Evolutionary conservation across 2,329 filamentous ascomycete genomes (phyloP).

Genomic region (Cladosporium sphaerospermum): DNA sequence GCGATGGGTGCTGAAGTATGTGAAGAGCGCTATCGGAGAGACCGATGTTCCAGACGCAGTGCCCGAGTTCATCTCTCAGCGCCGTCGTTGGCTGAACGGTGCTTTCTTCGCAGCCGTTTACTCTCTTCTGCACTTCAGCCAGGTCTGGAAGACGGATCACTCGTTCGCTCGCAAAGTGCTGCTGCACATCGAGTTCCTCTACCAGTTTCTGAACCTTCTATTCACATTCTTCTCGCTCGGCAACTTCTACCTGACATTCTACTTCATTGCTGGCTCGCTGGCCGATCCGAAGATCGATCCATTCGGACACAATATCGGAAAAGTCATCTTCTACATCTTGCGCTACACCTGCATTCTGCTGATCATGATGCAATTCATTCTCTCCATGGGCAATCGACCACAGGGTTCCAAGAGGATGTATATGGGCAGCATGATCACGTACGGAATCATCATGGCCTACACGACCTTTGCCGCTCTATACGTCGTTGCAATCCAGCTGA

Average conservation of each 20-base stretch:
- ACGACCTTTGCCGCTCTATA: slow-evolving; percentile 84
- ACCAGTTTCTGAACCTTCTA: slow-evolving; percentile 84
- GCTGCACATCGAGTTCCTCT: slow-evolving; percentile 89
- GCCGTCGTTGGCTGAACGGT: slow-evolving; percentile 94
- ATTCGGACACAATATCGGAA: slow-evolving; percentile 80
- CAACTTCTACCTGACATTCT: slow-evolving; percentile 99
- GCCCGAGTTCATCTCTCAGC: slow-evolving; percentile 94
- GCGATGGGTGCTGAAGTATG: slow-evolving; percentile 96
- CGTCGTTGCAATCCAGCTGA: slow-evolving; percentile 78
- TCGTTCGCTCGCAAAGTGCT: slow-evolving; percentile 82
- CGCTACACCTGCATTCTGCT: slow-evolving; percentile 80
- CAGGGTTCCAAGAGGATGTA: slow-evolving; percentile 93
- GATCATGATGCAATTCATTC: slow-evolving; percentile 91
- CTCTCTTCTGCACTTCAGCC: slow-evolving; percentile 88
- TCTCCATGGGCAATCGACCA: slow-evolving; percentile 91
- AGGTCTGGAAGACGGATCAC: slow-evolving; percentile 91
- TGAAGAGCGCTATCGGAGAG: slow-evolving; percentile 92
- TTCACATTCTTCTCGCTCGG: slow-evolving; percentile 97
- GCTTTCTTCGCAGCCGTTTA: slow-evolving; percentile 98
- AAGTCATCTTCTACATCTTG: slow-evolving; percentile 77
- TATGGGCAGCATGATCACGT: slow-evolving; percentile 79
- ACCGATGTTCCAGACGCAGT: slow-evolving; percentile 94
- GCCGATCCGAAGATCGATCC: slow-evolving; percentile 75
- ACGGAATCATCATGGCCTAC: slow-evolving; percentile 90
- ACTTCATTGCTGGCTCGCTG: slow-evolving; percentile 90